phyloP scores from a whole-genome alignment of 2,329 filamentous ascomycete genomes.

The Boeremia lycopersici region DNA sequence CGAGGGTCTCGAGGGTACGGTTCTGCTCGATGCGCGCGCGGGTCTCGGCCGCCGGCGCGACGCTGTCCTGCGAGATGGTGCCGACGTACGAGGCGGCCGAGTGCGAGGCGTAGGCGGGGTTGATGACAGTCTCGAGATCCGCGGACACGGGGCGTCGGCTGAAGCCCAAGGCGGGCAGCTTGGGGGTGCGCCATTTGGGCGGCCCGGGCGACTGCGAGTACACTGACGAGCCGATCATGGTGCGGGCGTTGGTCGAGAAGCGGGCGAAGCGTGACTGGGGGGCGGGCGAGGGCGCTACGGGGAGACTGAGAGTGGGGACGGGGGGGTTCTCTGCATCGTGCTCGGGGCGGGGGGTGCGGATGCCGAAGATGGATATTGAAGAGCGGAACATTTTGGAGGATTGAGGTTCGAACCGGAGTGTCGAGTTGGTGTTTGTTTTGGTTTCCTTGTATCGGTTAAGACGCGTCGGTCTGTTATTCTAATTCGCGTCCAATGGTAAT shows the following conservation, averaged over 20 bases:
- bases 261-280: conserved; percentile 29
- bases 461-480: conserved; percentile 17
- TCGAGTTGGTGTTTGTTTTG: conserved; percentile 24
- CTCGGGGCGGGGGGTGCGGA: conserved; percentile 42
- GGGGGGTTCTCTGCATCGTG: conserved; percentile 29
- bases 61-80: conserved; percentile 30
- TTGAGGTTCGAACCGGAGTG: conserved; percentile 12
- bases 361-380: conserved; percentile 29
- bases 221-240: conserved; percentile 38
- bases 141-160: conserved; percentile 37
- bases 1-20: no score
- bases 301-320: not conserved
- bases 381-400: conserved; percentile 40
- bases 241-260: conserved; percentile 23
- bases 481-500: conserved; percentile 6
- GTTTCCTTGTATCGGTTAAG: conserved; percentile 41
- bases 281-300: conserved; percentile 27
- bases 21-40: no score
- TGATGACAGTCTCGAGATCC: conserved; percentile 28
- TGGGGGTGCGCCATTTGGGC: conserved; percentile 39
- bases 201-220: conserved; percentile 44
- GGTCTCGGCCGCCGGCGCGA: no score
- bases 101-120: conserved; percentile 42
- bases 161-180: conserved; percentile 42
- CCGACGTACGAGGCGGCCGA: conserved; percentile 45